Evolutionary conservation across 176 grass and related monocot genomes (phyloP).

Genomic region (Carex parvula): DNA sequence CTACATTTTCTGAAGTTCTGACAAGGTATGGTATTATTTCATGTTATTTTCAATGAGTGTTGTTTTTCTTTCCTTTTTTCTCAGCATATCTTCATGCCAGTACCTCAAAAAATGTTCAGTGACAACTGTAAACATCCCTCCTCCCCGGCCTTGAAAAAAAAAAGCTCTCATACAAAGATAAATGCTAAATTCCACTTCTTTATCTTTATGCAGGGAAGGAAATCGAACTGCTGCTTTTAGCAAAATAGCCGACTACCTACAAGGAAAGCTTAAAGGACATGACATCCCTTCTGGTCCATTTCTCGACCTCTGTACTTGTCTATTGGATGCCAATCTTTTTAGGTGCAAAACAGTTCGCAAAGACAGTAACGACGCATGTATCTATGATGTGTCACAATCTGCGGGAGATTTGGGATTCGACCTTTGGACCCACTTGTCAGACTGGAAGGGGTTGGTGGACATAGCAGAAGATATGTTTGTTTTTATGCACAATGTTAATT

Average conservation of each 20-base stretch:
- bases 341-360: conserved; percentile 36
- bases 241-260: conserved; percentile 74
- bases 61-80: background rate
- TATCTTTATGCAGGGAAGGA: conserved; percentile 29
- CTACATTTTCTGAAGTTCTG: conserved; percentile 52
- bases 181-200: conserved; percentile 1
- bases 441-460: conserved; percentile 54
- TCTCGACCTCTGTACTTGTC: conserved; percentile 64
- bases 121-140: background rate
- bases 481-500: conserved; percentile 60
- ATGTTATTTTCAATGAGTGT: conserved; percentile 25
- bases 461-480: conserved; percentile 61
- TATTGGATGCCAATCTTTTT: conserved; percentile 71
- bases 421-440: conserved; percentile 57
- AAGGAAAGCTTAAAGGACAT: conserved; percentile 63
- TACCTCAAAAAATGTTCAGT: background rate
- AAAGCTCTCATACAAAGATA: background rate
- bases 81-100: background rate
- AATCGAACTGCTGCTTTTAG: conserved; percentile 19
- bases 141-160: no score
- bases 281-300: conserved; percentile 71
- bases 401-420: conserved; percentile 54
- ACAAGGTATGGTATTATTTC: conserved; percentile 49
- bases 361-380: conserved; percentile 22
- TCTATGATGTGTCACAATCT: conserved; percentile 55